Percentiles rank a stretch among this genome's conserved stretches.
Evolutionary conservation across 1,139 yeast genomes (phyloP).

Genomic region (Debaryomyces sp.): DNA sequence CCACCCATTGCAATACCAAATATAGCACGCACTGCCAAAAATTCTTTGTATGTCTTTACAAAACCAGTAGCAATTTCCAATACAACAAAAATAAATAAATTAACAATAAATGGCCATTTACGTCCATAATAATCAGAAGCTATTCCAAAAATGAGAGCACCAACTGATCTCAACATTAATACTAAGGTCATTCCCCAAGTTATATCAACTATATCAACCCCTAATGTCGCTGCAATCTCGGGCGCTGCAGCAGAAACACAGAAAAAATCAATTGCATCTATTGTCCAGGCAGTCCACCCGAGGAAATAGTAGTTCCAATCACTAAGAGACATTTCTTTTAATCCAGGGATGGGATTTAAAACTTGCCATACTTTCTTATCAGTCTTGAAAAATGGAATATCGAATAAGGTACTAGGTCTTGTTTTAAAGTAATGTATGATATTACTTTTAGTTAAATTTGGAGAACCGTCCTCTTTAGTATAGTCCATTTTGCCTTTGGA

Average conservation of each 20-base stretch:
- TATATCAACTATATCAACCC: conserved; percentile 50
- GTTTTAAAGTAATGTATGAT: conserved; percentile 29
- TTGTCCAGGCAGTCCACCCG: conserved; percentile 67
- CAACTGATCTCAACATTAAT: conserved; percentile 77
- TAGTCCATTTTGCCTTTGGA: background rate
- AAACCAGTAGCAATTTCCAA: conserved; percentile 79
- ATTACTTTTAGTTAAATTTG: background rate
- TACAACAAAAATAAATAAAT: conserved; percentile 53
- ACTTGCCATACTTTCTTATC: conserved; percentile 19
- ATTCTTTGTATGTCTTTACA: conserved; percentile 62
- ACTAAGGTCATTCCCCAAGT: conserved; percentile 85
- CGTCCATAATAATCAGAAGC: conserved; percentile 71
- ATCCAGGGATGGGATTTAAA: conserved; percentile 10
- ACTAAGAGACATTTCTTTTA: too few relatives aligned
- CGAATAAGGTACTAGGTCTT: conserved; percentile 26
- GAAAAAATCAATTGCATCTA: conserved; percentile 79
- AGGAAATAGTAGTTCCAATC: conserved; percentile 52
- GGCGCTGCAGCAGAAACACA: conserved; percentile 59
- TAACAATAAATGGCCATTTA: conserved; percentile 65
- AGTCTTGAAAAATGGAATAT: conserved; percentile 17
- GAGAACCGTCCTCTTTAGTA: conserved; percentile 6
- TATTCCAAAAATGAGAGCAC: conserved; percentile 71
- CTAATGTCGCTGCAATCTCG: conserved; percentile 55
- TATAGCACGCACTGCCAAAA: conserved; percentile 58
- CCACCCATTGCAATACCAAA: conserved; percentile 47